Conservation (phyloP, 2,329 filamentous ascomycete species). For the Apiospora hydei region DNA sequence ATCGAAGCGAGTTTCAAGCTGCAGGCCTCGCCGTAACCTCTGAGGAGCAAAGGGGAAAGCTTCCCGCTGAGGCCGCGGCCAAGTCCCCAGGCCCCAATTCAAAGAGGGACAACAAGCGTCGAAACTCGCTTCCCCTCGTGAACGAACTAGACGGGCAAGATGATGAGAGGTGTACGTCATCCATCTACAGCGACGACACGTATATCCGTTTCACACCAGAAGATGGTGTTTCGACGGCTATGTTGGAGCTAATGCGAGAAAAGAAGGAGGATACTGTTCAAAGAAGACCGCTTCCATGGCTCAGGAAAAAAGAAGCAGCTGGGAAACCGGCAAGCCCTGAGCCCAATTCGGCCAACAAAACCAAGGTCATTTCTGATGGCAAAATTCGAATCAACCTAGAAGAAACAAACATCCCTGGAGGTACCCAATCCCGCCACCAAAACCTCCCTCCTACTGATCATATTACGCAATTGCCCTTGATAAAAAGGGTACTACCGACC, state of each 20-base stretch:
- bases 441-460: not conserved
- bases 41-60: conserved; percentile 47
- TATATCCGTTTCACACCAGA: conserved; percentile 36
- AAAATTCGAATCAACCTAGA: conserved; percentile 25
- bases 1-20: conserved; percentile 58
- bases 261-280: not conserved
- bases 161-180: conserved; percentile 28
- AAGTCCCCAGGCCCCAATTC: not conserved
- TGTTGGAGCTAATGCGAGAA: conserved; percentile 25
- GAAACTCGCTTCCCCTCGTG: not conserved
- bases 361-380: conserved; percentile 29
- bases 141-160: conserved; percentile 30
- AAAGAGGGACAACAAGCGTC: not conserved
- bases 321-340: not conserved
- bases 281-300: conserved; percentile 34
- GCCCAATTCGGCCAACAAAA: not conserved
- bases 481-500: not conserved
- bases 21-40: conserved; percentile 66
- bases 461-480: not conserved
- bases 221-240: conserved; percentile 29
- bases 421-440: not conserved
- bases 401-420: not conserved
- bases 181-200: conserved; percentile 34
- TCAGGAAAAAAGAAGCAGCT: conserved; percentile 33
- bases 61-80: conserved; percentile 22